A percentile compares a stretch with the other conserved stretches of the same genome.
These are phyloP conservation scores for Boletus pseudopeckii DNA, from an alignment of 768 basidiomycete genomes.

Conservation along the genomic window DNA sequence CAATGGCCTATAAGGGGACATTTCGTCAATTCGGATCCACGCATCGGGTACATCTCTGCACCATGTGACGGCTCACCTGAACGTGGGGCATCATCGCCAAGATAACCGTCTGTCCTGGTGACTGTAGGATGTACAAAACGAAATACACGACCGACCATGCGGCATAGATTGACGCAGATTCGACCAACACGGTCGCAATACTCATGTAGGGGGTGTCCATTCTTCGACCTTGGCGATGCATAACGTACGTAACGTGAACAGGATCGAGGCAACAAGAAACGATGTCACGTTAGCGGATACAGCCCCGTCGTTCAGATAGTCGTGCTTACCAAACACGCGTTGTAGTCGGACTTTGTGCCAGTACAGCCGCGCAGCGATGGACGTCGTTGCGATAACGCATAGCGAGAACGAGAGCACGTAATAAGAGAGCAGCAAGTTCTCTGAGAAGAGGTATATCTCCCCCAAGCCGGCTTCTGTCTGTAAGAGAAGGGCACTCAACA, in stretches of 20 bases:
- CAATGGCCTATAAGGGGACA: conserved; percentile 16
- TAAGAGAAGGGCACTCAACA: conserved; percentile 20
- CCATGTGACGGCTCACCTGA: conserved; percentile 11
- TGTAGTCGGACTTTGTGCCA: conserved; percentile 23
- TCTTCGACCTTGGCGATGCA: conserved; percentile 7
- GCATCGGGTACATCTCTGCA: not conserved
- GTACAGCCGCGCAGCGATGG: conserved; percentile 25
- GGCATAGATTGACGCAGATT: conserved; percentile 25
- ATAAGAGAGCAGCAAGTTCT: conserved; percentile 21
- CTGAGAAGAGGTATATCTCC: conserved; percentile 21
- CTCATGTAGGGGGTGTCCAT: conserved; percentile 21
- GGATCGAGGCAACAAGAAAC: not conserved
- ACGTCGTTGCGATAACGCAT: conserved; percentile 20
- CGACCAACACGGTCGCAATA: conserved; percentile 22
- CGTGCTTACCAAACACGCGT: conserved; percentile 25
- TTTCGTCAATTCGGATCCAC: not conserved
- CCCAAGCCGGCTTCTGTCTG: conserved; percentile 14
- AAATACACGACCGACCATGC: conserved; percentile 24
- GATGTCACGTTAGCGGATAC: not conserved
- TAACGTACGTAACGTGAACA: not conserved
- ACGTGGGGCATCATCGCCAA: conserved; percentile 24
- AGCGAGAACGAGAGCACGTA: conserved; percentile 25
- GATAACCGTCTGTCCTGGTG: conserved; percentile 17
- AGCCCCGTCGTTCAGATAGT: not conserved
- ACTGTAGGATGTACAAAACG: conserved; percentile 14